A percentile compares a stretch with the other conserved stretches of the same genome.
Evolutionary conservation across 169 alveolate genomes (phyloP).

Genomic region (Plasmodium sp.): DNA sequence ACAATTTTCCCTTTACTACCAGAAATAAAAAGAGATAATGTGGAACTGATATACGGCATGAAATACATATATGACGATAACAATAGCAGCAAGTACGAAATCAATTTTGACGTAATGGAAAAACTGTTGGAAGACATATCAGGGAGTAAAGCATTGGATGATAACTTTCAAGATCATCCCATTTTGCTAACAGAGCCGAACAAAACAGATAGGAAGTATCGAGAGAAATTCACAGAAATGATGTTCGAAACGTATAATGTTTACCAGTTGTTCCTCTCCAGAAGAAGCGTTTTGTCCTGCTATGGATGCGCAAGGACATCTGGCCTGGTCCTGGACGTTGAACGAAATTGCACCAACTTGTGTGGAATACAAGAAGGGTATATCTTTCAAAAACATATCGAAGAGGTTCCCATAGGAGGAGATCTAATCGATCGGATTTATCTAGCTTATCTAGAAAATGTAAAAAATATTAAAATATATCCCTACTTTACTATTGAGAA

Average conservation of each 20-base stretch:
- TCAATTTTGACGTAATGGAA: conserved; percentile 77
- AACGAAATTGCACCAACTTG: conserved; percentile 81
- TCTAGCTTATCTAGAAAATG: conserved; percentile 69
- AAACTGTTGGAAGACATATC: conserved; percentile 79
- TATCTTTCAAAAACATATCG: conserved; percentile 78
- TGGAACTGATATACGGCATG: conserved; percentile 77
- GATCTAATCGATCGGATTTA: conserved; percentile 79
- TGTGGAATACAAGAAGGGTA: conserved; percentile 82
- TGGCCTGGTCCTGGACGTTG: conserved; percentile 82
- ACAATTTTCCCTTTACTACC: conserved; percentile 84
- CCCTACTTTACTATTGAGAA: conserved; percentile 72
- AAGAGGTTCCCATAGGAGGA: conserved; percentile 85
- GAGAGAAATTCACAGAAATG: conserved; percentile 79
- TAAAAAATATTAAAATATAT: conserved; percentile 73
- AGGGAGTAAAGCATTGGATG: conserved; percentile 83
- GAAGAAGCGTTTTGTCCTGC: conserved; percentile 81
- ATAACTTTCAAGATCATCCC: conserved; percentile 78
- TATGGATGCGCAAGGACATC: conserved; percentile 84
- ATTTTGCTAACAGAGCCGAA: conserved; percentile 83
- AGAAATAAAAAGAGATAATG: conserved; percentile 81
- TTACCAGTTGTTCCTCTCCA: conserved; percentile 78
- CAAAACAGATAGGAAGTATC: conserved; percentile 75
- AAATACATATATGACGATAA: conserved; percentile 76
- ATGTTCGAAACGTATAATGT: conserved; percentile 80
- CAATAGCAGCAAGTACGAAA: conserved; percentile 63